Evolutionary conservation across 345 rosid species (phyloP).

Genomic region (Trapa bicornis): DNA sequence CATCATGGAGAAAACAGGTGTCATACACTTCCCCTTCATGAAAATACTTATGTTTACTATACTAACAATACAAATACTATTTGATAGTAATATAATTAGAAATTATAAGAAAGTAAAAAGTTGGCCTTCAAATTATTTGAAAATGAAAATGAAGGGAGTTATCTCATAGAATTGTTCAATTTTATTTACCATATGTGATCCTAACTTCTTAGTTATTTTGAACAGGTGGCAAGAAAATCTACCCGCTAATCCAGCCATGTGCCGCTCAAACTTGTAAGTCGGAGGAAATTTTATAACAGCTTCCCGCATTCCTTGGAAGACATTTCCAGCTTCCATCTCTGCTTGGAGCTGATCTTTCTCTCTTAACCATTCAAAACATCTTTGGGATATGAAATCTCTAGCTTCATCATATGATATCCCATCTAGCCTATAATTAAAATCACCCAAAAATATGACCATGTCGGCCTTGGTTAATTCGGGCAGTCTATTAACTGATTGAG

Average conservation of each 20-base stretch:
- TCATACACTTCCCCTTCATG: not conserved
- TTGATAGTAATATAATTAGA: not conserved
- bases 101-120: not conserved
- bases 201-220: not conserved
- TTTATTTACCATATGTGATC: not conserved
- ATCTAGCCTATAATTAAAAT: constrained; percentile 87
- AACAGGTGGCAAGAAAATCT: constrained; percentile 2
- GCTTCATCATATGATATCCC: constrained; percentile 98
- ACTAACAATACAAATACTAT: not conserved
- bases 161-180: not conserved
- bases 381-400: constrained; percentile 89
- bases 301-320: constrained; percentile 99
- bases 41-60: not conserved
- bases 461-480: constrained; percentile 95
- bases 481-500: constrained; percentile 38
- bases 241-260: constrained; percentile 87
- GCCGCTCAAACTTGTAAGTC: constrained; percentile 89
- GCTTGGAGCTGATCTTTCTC: constrained; percentile 89
- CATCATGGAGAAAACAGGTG: not conserved
- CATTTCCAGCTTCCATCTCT: constrained; percentile 93
- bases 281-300: constrained; percentile 92
- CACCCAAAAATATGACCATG: constrained; percentile 87
- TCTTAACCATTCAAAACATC: constrained; percentile 96
- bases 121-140: too few relatives aligned
- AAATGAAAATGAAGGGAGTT: not conserved